phyloP scores from a whole-genome alignment of 345 rosid species.

The Salix arbutifolia region DNA sequence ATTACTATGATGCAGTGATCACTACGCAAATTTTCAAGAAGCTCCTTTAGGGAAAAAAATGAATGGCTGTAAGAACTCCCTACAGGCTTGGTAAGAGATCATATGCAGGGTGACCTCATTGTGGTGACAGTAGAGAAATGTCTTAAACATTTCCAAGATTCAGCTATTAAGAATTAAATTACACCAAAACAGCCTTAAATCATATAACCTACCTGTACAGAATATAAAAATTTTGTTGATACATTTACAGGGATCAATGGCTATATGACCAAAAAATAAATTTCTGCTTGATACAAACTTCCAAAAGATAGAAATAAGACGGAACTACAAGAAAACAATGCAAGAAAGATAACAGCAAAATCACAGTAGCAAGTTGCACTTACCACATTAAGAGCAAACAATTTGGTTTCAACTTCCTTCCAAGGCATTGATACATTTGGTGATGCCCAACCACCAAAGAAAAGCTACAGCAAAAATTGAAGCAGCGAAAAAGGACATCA shows the following conservation, averaged over 20 bases:
- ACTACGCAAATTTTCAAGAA: background rate
- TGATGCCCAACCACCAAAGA: slow-evolving; percentile 60
- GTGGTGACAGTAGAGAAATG: background rate
- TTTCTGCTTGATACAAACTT: background rate
- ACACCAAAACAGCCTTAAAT: background rate
- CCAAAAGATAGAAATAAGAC: background rate
- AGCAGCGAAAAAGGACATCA: slow-evolving; percentile 8
- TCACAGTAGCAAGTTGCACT: slow-evolving; percentile 11
- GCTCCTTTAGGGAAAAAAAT: background rate
- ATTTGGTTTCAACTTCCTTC: slow-evolving; percentile 79
- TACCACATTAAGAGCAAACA: slow-evolving; percentile 84
- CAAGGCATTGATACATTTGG: slow-evolving; percentile 55
- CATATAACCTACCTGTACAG: too few species aligned
- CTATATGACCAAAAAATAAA: too few species aligned
- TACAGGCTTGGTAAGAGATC: background rate
- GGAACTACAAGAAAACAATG: background rate
- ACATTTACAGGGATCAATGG: too few species aligned
- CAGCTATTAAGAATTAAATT: background rate
- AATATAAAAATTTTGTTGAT: too few species aligned
- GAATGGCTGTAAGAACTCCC: background rate
- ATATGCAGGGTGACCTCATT: background rate
- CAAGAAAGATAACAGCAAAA: background rate
- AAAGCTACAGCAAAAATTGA: slow-evolving; percentile 41
- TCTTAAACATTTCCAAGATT: background rate
- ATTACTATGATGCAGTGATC: slow-evolving; percentile 4